A percentile compares a stretch with the other conserved stretches of the same genome.
Conservation (phyloP, 2,329 filamentous ascomycete genomes). For the Aspergillus japonicus region DNA sequence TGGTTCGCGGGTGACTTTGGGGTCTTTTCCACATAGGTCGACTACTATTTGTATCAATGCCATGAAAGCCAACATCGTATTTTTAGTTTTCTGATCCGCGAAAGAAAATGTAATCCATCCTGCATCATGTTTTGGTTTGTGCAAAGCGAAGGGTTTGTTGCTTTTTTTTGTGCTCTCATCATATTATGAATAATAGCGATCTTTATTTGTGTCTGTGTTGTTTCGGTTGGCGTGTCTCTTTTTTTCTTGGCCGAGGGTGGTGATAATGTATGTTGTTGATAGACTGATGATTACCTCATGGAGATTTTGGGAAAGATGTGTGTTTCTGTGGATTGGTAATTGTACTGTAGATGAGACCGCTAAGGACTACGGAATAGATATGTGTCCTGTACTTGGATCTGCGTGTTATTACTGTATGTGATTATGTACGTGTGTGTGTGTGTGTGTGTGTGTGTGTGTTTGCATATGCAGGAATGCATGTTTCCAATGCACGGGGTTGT, state of each 20-base stretch:
- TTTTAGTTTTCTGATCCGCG: background rate
- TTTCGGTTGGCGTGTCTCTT: background rate
- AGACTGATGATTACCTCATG: background rate
- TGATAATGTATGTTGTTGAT: background rate
- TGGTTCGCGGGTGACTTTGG: slow-evolving; percentile 49
- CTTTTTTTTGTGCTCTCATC: background rate
- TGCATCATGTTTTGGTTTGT: background rate
- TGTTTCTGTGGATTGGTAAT: background rate
- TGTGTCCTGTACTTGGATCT: too few relatives aligned
- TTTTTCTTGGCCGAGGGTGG: background rate
- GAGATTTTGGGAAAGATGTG: background rate
- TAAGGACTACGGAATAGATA: too few relatives aligned
- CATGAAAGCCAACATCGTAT: background rate
- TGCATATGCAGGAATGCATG: too few relatives aligned
- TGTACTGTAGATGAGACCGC: background rate
- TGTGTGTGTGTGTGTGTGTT: too few relatives aligned
- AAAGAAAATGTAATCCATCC: background rate
- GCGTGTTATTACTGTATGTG: too few relatives aligned
- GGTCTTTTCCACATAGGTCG: slow-evolving; percentile 28
- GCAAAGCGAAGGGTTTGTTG: background rate
- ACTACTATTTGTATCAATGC: background rate
- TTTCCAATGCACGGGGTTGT: too few relatives aligned
- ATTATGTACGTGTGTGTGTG: too few relatives aligned
- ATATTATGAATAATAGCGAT: background rate
- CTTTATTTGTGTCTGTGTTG: background rate